Percentiles rank a stretch among this genome's conserved stretches.
These are phyloP conservation scores for Melaleuca alternifolia DNA, from an alignment of 345 rosid genomes.

Conservation along the genomic window DNA sequence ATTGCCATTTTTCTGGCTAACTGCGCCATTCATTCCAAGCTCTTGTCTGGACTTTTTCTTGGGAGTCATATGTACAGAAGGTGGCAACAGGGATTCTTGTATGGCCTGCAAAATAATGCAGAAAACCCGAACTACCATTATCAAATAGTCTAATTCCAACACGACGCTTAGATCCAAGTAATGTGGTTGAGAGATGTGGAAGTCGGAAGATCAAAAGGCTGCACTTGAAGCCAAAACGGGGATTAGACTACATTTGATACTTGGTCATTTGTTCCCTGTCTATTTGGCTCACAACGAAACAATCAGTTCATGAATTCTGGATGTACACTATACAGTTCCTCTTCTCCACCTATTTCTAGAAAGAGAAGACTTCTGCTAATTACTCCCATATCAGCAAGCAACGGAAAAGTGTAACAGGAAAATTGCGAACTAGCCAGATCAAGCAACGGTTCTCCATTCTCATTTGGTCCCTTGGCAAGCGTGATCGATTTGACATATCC, in stretches of 20 bases:
- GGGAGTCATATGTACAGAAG: constrained; percentile 47
- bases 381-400: neutral
- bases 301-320: neutral
- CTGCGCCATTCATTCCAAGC: constrained; percentile 31
- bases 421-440: neutral
- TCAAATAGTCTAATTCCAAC: neutral
- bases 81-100: constrained; percentile 75
- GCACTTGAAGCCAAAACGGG: neutral
- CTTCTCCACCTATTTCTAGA: neutral
- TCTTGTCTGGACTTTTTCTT: constrained; percentile 24
- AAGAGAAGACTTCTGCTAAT: neutral
- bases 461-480: neutral
- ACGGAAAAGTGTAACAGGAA: neutral
- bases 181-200: neutral
- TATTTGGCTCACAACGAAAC: neutral
- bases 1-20: constrained; percentile 12
- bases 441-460: neutral
- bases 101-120: constrained; percentile 37
- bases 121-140: neutral
- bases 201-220: neutral
- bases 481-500: neutral
- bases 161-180: neutral
- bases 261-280: neutral
- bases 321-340: neutral
- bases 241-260: neutral